Evolutionary conservation across 495 filamentous ascomycete genomes (phyloP), one percentile per base, ranked within the genome.

Genomic region (Annulohypoxylon bovei): DNA sequence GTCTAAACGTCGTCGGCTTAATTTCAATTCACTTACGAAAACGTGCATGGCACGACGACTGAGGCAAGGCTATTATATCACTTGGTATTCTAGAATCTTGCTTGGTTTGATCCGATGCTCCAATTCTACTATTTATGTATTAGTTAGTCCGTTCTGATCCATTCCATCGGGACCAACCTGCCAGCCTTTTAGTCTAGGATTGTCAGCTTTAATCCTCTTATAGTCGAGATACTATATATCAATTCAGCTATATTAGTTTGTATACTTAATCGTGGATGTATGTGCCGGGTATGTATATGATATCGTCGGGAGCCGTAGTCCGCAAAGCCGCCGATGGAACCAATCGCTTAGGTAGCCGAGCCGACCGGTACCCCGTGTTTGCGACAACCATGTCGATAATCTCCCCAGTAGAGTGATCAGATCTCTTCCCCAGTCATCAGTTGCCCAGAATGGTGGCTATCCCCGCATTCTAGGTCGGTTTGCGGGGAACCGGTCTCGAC

Each of bases 331-430:
- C 46, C 46, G 46, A 50, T 16, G 12, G 2, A 50, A 12, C 46
- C 46, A 50, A 50, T 50, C 46, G 46, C 46, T 12, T 25, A 50
- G 28, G 2, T 50, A 50, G 46, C 46, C 46, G 46, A 50, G 23
- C 46, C 46, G 46, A 50, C 25, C 46, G 46, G 23, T 16, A 50
- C 46, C 46, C 23, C 12, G 46, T 28, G 12, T n/a, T 25, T 23
- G 28, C 22, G 46, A 50, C 25, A 50, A 25, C 23, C 23, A 28
- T 50, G 46, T 50, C 23, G 23, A 50, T 30, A 6, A n/a, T 9
- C 4, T 28, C 12, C 46, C 23, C 23, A 28, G 11, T 6, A 28
- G 6, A 14, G 46, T n/a, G 23, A 23, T 50, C 23, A 27, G 46
- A 23, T 25, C 46, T 27, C 23, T 50, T 22, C 46, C 46, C 46